Evolutionary conservation across 805 yeast species (phyloP).

Genomic region (Brettanomyces naardenensis): DNA sequence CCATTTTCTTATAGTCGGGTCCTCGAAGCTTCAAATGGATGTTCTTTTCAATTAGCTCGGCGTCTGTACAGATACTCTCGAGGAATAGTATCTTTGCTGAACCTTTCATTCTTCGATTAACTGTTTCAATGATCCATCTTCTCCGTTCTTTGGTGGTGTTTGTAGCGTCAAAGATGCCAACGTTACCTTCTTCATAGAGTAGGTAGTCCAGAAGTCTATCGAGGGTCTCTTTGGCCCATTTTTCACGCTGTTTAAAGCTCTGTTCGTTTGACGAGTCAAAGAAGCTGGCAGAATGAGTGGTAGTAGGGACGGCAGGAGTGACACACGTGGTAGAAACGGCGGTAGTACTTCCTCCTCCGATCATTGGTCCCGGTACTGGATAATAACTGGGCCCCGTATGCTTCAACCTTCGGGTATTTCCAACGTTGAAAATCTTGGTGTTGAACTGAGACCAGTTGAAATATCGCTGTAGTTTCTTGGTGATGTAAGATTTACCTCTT

Average conservation of each 20-base stretch:
- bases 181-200: constrained; percentile 34
- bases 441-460: constrained; percentile 53
- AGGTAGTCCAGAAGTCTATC: constrained; percentile 37
- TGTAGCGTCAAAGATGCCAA: constrained; percentile 56
- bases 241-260: constrained; percentile 36
- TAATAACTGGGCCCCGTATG: constrained; percentile 31
- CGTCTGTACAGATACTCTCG: constrained; percentile 83
- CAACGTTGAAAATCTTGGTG: constrained; percentile 66
- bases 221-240: constrained; percentile 45
- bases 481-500: constrained; percentile 66
- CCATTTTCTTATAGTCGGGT: constrained; percentile 86
- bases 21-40: constrained; percentile 82
- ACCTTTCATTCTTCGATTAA: constrained; percentile 26
- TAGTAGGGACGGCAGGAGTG: no score
- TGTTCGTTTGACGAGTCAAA: constrained; percentile 37
- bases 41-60: constrained; percentile 70
- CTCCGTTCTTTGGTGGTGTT: constrained; percentile 43
- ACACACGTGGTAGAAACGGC: constrained; percentile 6
- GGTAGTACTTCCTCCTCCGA: no score
- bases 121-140: constrained; percentile 30
- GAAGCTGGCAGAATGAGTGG: constrained; percentile 32
- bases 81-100: constrained; percentile 33
- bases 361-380: constrained; percentile 31
- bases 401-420: constrained; percentile 58
- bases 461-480: constrained; percentile 54